Conservation (phyloP, 2,329 filamentous ascomycete species). For the Ceratocystis alfenasii region DNA sequence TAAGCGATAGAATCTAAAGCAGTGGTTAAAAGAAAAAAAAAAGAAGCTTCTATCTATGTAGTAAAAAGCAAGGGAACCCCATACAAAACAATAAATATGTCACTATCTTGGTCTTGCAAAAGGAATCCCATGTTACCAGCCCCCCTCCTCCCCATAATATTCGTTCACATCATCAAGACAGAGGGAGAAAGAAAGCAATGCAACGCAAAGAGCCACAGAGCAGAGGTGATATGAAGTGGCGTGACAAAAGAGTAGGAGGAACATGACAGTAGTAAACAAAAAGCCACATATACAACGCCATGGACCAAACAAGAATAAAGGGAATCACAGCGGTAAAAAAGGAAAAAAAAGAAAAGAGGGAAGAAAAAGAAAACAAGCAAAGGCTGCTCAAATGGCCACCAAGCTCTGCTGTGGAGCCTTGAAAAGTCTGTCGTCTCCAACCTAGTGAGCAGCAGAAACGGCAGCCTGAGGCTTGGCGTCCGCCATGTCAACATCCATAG, state of each 20-base stretch:
- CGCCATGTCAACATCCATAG: slow-evolving; percentile 40
- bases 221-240: background rate
- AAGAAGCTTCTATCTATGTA: too few relatives aligned
- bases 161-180: background rate
- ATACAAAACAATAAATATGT: too few relatives aligned
- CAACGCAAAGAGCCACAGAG: background rate
- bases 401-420: slow-evolving; percentile 17
- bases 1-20: too few relatives aligned
- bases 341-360: slow-evolving; percentile 7
- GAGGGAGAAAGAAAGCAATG: background rate
- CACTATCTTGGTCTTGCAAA: too few relatives aligned
- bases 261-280: slow-evolving; percentile 1
- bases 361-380: slow-evolving; percentile 14
- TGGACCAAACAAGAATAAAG: slow-evolving; percentile 17
- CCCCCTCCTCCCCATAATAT: background rate
- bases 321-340: slow-evolving; percentile 8
- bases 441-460: slow-evolving; percentile 23
- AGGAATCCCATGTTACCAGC: background rate
- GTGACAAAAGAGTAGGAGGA: slow-evolving; percentile 2
- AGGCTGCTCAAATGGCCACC: slow-evolving; percentile 16
- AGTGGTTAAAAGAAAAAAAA: too few relatives aligned
- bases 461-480: slow-evolving; percentile 30
- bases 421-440: slow-evolving; percentile 15
- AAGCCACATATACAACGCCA: slow-evolving; percentile 21
- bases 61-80: too few relatives aligned